Evolutionary conservation across 176 grass and related monocot species (phyloP), one percentile per base, ranked within the genome.

Genomic region (Puccinellia tenuiflora): DNA sequence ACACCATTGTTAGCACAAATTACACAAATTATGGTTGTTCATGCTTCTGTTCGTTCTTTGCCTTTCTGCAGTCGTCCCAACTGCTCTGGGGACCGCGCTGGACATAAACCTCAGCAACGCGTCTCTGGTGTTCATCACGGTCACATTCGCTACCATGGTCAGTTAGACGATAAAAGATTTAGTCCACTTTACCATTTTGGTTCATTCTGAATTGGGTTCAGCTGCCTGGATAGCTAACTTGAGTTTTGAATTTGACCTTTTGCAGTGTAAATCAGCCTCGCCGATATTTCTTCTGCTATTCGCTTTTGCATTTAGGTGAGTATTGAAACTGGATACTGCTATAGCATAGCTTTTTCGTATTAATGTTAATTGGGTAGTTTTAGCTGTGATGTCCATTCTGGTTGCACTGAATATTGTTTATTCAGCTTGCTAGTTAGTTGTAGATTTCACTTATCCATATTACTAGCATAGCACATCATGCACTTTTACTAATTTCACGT

Each of bases 91-190:
- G 80, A 99, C 97, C 66, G 97, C 97, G 29, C 45, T 99, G 74
- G 97, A 96, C 86, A 99, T 99, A 86, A 99, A 99, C 85, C 85
- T 99, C 64, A 99, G 97, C 91, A 99, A 99, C 86, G 93, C 91
- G 3, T 96, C 97, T 76, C 93, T 99, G 54, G 93, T 99, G 78
- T 99, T 96, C 89, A 96, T 99, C 84, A 94, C 97, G 5, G 89
- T 99, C 63, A 99, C 97, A 47, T 99, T 96, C 81, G 97, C 97
- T 22, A 99, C 97, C 24, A 99, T 99, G 97, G 97, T 98, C 51
- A 86, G 91, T 88, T 73, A n/a, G 77, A 43, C 11, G n/a, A 45
- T 43, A 34, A 24, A 70, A 31, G 17, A 46, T 59, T 71, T 50
- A 17, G 28, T 61, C 40, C 56, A 39, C 21, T 55, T 60, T 45